These are phyloP conservation scores for Zymoseptoria ardabiliae DNA, from an alignment of 2,329 filamentous ascomycete species.

Conservation along the genomic window DNA sequence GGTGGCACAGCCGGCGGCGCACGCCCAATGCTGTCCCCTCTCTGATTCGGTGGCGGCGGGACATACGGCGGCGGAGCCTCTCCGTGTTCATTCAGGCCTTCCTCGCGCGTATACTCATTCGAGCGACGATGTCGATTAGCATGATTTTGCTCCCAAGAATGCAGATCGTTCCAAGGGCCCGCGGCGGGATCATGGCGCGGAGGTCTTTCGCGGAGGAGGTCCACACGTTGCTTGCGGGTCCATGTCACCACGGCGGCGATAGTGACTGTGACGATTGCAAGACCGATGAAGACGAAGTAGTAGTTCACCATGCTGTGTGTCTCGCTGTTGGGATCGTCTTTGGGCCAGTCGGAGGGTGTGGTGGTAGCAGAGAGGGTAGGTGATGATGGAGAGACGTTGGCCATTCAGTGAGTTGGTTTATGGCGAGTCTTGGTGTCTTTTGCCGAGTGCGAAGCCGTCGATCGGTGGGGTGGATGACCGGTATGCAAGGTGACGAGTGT, in stretches of 20 bases:
- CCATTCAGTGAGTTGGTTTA: background rate
- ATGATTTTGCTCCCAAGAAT: background rate
- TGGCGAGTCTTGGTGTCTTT: background rate
- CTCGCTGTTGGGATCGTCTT: background rate
- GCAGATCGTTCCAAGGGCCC: background rate
- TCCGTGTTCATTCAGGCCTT: slow-evolving; percentile 57
- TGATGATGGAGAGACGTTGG: background rate
- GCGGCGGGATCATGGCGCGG: background rate
- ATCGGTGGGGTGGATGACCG: background rate
- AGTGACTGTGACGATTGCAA: slow-evolving; percentile 39
- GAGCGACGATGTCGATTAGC: background rate
- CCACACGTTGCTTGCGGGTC: background rate
- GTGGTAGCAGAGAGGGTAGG: background rate
- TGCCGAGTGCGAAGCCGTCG: background rate
- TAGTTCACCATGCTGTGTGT: slow-evolving; percentile 34
- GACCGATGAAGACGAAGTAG: slow-evolving; percentile 52
- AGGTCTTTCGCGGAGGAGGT: background rate
- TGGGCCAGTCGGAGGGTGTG: slow-evolving; percentile 2
- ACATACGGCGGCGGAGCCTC: slow-evolving; percentile 59
- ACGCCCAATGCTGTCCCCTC: background rate
- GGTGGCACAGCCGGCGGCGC: slow-evolving; percentile 30
- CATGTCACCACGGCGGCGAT: slow-evolving; percentile 35
- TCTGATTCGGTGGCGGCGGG: slow-evolving; percentile 24
- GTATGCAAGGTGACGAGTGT: background rate
- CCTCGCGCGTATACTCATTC: slow-evolving; percentile 29